These are phyloP conservation scores for Neohortaea acidophila DNA, from an alignment of 495 filamentous ascomycete genomes.

Conservation along the genomic window DNA sequence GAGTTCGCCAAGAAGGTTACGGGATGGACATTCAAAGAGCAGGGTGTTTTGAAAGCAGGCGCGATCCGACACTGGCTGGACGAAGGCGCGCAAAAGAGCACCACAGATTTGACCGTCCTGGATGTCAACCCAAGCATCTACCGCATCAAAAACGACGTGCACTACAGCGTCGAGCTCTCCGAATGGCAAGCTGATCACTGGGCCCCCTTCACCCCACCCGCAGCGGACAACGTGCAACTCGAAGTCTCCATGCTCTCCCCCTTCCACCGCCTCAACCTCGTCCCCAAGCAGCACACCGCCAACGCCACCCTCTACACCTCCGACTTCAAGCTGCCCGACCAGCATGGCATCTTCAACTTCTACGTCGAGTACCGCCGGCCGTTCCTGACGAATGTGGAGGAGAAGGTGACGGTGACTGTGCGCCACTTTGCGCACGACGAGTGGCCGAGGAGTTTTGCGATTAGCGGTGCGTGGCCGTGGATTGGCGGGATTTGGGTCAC, in stretches of 20 bases:
- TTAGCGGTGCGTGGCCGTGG: conserved; percentile 90
- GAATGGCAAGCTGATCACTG: conserved; percentile 51
- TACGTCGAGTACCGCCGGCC: conserved; percentile 89
- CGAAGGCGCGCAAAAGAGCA: conserved; percentile 35
- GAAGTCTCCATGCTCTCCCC: conserved; percentile 98
- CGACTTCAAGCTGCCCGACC: conserved; percentile 72
- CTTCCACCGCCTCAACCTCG: conserved; percentile 78
- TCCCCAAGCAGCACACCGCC: conserved; percentile 37
- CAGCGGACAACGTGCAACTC: conserved; percentile 63
- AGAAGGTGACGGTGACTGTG: conserved; percentile 88
- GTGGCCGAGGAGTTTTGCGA: conserved; percentile 79
- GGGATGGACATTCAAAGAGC: conserved; percentile 88
- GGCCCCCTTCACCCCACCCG: conserved; percentile 54
- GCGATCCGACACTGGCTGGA: conserved; percentile 66
- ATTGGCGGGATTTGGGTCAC: conserved; percentile 77
- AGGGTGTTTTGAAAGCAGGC: conserved; percentile 73
- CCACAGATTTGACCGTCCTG: conserved; percentile 10
- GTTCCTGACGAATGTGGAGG: conserved; percentile 75
- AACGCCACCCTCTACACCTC: conserved; percentile 61
- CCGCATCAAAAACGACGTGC: conserved; percentile 91
- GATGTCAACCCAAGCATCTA: conserved; percentile 76
- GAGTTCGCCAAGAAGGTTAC: conserved; percentile 73
- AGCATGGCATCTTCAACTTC: conserved; percentile 98
- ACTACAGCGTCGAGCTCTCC: conserved; percentile 75
- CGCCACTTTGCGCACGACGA: conserved; percentile 94